Percentiles rank a stretch among this genome's conserved stretches.
phyloP scores from a whole-genome alignment of 1,284 basidiomycete genomes.

The Marasmius oreades region DNA sequence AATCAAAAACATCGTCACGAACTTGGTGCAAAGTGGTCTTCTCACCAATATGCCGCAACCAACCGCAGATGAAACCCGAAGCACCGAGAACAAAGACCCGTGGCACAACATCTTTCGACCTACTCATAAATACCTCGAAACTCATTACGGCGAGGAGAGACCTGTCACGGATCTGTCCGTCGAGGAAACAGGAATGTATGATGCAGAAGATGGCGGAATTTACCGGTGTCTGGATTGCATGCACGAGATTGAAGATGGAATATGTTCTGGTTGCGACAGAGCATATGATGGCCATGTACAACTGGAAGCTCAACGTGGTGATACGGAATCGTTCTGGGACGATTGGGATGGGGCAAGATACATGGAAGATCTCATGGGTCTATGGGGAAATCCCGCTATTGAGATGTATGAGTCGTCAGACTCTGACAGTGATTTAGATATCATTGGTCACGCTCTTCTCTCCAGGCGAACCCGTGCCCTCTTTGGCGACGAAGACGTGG shows the following conservation, averaged over 20 bases:
- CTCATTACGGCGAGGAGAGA: neutral
- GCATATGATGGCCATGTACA: constrained; percentile 49
- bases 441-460: neutral
- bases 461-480: neutral
- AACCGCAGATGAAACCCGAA: constrained; percentile 10
- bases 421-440: neutral
- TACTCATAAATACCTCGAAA: constrained; percentile 9
- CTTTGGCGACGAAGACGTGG: neutral
- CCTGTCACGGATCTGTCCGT: constrained; percentile 9
- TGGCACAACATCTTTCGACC: constrained; percentile 60
- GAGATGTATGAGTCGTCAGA: constrained; percentile 9
- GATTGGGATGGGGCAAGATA: constrained; percentile 19
- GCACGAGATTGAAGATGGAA: constrained; percentile 69
- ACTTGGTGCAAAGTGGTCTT: constrained; percentile 50
- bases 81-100: constrained; percentile 35
- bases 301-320: constrained; percentile 19
- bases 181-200: constrained; percentile 54
- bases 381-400: constrained; percentile 17
- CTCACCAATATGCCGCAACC: constrained; percentile 28
- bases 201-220: constrained; percentile 66
- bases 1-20: constrained; percentile 61
- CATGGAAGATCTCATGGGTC: constrained; percentile 29
- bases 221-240: constrained; percentile 71
- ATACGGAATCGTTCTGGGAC: constrained; percentile 28
- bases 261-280: constrained; percentile 57